Evolutionary conservation across 2,329 filamentous ascomycete genomes (phyloP).

Genomic region (Colletotrichum graminicola): DNA sequence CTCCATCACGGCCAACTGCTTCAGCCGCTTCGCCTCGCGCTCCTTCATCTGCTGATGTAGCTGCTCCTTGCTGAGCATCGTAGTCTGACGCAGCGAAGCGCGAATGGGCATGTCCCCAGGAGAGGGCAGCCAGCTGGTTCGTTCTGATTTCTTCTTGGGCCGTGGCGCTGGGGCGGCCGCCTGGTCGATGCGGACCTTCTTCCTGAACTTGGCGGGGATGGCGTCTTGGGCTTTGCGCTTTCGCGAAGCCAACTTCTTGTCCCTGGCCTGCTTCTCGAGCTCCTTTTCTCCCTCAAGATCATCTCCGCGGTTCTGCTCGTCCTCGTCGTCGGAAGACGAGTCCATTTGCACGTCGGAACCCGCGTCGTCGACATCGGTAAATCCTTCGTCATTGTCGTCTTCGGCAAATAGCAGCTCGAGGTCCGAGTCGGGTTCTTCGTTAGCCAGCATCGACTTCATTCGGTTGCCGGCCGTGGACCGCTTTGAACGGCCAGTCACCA

Average conservation of each 20-base stretch:
- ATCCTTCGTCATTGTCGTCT: conserved; percentile 76
- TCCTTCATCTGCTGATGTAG: conserved; percentile 80
- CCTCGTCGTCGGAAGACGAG: conserved; percentile 86
- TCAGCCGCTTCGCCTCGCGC: conserved; percentile 76
- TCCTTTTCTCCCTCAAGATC: conserved; percentile 91
- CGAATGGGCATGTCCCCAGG: conserved; percentile 67
- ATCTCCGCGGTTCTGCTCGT: conserved; percentile 75
- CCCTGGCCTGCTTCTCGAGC: conserved; percentile 80
- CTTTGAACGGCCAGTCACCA: conserved; percentile 79
- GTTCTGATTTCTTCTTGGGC: conserved; percentile 72
- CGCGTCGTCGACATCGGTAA: conserved; percentile 76
- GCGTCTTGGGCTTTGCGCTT: conserved; percentile 86
- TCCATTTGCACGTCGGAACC: conserved; percentile 87
- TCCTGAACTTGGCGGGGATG: conserved; percentile 77
- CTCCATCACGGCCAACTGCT: conserved; percentile 77
- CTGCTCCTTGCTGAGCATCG: conserved; percentile 70
- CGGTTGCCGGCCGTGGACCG: conserved; percentile 88
- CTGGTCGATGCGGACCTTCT: conserved; percentile 79
- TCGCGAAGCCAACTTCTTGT: conserved; percentile 73
- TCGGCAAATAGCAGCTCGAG: conserved; percentile 83
- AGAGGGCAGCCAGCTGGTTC: conserved; percentile 69
- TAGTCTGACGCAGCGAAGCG: conserved; percentile 69
- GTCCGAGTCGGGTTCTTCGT: conserved; percentile 76
- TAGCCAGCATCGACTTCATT: conserved; percentile 81
- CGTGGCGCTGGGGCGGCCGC: conserved; percentile 58